Percentiles rank a stretch among this genome's conserved stretches.
Conservation (phyloP, 192 early-diverging fungal species). For the Podochytrium sp. region DNA sequence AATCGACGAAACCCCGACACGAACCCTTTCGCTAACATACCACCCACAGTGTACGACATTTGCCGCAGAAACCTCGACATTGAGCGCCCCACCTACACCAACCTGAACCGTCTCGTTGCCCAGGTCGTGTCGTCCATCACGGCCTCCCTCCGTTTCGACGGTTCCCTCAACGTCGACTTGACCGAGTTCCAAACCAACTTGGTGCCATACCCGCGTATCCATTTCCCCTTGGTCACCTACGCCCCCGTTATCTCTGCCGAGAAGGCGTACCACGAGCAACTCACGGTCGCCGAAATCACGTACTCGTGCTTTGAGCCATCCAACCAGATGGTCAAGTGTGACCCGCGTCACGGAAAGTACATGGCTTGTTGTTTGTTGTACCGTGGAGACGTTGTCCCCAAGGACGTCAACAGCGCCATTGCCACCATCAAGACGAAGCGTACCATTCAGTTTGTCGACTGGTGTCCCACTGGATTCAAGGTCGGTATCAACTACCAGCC, state of each 20-base stretch:
- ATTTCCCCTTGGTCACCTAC: slow-evolving; percentile 96
- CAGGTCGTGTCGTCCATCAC: slow-evolving; percentile 99
- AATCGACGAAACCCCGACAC: neutral
- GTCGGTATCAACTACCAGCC: slow-evolving; percentile 97
- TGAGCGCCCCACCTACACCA: slow-evolving; percentile 94
- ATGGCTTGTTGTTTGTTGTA: slow-evolving; percentile 98
- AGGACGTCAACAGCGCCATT: slow-evolving; percentile 92
- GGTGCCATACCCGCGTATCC: slow-evolving; percentile 98
- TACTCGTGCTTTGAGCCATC: slow-evolving; percentile 94
- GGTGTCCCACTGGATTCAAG: slow-evolving; percentile 99
- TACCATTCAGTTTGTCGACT: slow-evolving; percentile 98
- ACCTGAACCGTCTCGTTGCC: slow-evolving; percentile 96
- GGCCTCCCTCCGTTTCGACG: slow-evolving; percentile 97
- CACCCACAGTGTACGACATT: slow-evolving; percentile 98
- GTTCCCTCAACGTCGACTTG: slow-evolving; percentile 98
- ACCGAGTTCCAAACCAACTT: slow-evolving; percentile 99
- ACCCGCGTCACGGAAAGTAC: slow-evolving; percentile 97
- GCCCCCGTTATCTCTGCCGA: slow-evolving; percentile 90
- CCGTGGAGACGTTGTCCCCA: slow-evolving; percentile 97
- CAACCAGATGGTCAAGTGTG: slow-evolving; percentile 99
- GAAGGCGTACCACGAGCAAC: slow-evolving; percentile 97
- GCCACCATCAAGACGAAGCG: slow-evolving; percentile 92
- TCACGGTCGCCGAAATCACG: slow-evolving; percentile 95
- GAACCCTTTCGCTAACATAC: neutral
- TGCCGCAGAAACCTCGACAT: slow-evolving; percentile 98